Base-by-base conservation (phyloP, 805 yeast species). In the Cyberlindnera japonica region DNA sequence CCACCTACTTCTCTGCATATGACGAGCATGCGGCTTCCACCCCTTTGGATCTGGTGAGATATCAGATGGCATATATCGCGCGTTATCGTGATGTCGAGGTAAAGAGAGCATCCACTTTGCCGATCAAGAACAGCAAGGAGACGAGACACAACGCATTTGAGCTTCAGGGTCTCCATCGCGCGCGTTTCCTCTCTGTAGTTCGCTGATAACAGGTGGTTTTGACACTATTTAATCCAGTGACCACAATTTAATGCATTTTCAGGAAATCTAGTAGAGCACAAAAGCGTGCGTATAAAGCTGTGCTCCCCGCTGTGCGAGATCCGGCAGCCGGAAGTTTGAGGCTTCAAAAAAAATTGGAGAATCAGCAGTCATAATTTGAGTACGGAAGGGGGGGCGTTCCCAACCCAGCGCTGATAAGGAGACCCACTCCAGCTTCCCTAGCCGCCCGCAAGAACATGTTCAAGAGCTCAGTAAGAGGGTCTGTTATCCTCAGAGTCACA, bases 61-160 rank as follows among this genome's bases (percentile, higher is more conserved):
- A 50, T 37, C 48, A 50, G 22, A 17, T 44, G 13, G 44, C 40
- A 1, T 50, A 40, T 30, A 30, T 35, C n/a, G 27, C 35, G 12
- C 44, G 48, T 10, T 33, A 33, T 17, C 41, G 34, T 21, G 37
- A 33, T n/a, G 33, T 37, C 8, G 27, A 30, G 8, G 48, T 51
- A 10, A 51, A 51, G 43, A 49, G 55, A 39, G 33, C 55, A 1
- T 42, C 49, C 9, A 47, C 53, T 0, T 32, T 51, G 29, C 55
- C 55, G 5, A 20, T 24, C 13, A 40, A 38, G 10, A 22, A 20
- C 5, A 21, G 14, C 8, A 22, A 22, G 9, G 40, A 35, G 18
- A 6, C 22, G 7, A 38, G 45, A 28, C 34, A 40, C 21, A 33
- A 37, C 11, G 28, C 37, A 1, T 18, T 37, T 18, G 36, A 38